Evolutionary conservation across 257 asterid genomes (phyloP), one percentile per base, ranked within the genome.

Genomic region (Solanum bulbocastanum): DNA sequence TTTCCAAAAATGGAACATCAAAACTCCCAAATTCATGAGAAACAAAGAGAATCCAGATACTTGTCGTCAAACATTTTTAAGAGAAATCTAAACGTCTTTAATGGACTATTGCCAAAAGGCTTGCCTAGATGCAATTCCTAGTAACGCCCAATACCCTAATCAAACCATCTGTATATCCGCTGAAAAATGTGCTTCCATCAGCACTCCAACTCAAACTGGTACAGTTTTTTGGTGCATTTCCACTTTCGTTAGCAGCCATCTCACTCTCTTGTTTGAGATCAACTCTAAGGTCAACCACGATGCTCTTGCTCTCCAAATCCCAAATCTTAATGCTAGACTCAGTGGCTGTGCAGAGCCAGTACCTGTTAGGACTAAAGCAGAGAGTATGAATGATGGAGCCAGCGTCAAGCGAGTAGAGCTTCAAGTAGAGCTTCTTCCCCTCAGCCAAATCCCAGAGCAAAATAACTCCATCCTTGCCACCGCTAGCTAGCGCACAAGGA

Each of bases 301-400:
- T 89, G 58, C 90, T 92, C 95, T 94, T 94, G 89, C 97, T 94
- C 94, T 95, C 98, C 92, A 94, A 90, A 87, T 94, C 30, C 98
- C 98, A 95, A 74, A 94, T 92, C 95, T 93, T 95, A 84, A 95
- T 95, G 32, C 96, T 87, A 4, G 93, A 30, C 90, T 94, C 97
- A 0, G 98, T 94, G 0, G 98, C 98, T 6, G 98, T 97, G 40
- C 98, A 95, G 0, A 95, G 92, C 98, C 98, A 95, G 86, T 95
- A 94, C 94, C 97, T 92, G 23, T 94, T 95, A 7, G 98, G 98
- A 84, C 98, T 94, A 79, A 95, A 95, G 88, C 97, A 94, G 10
- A 95, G 85, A 1, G 98, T 87, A 74, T 95, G 96, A 16, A 95
- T 90, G 42, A 94, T 92, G 0, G 96, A 92, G 2, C 95, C 96